A percentile compares a stretch with the other conserved stretches of the same genome.
Evolutionary conservation across 176 grass and related monocot genomes (phyloP).

Genomic region (Triticum urartu): DNA sequence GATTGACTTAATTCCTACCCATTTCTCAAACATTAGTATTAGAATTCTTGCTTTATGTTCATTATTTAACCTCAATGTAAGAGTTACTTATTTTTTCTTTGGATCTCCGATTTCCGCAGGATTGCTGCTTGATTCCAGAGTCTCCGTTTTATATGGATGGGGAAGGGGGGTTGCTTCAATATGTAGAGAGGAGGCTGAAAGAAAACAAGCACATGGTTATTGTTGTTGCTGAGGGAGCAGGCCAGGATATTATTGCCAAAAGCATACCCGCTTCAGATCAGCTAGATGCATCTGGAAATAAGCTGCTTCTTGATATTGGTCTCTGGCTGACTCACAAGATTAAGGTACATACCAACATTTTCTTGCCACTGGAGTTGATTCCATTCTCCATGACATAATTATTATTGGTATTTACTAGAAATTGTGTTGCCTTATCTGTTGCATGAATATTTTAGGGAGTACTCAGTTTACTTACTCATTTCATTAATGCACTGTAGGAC

Average conservation of each 20-base stretch:
- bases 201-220: constrained; percentile 98
- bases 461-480: neutral
- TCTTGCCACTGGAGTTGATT: neutral
- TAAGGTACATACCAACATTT: constrained; percentile 44
- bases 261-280: constrained; percentile 43
- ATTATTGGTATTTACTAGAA: neutral
- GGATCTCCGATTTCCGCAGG: constrained; percentile 39
- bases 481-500: constrained; percentile 30
- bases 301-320: constrained; percentile 86
- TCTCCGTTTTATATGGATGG: constrained; percentile 96
- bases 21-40: neutral
- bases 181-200: constrained; percentile 78
- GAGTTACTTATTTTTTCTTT: neutral
- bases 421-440: neutral
- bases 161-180: constrained; percentile 85
- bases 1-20: neutral
- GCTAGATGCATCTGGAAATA: constrained; percentile 92
- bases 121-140: constrained; percentile 97
- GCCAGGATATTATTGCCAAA: constrained; percentile 90
- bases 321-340: constrained; percentile 91
- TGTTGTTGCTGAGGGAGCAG: constrained; percentile 92
- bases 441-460: neutral
- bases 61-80: neutral
- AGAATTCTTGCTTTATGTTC: neutral
- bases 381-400: neutral